Evolutionary conservation across 768 basidiomycete genomes (phyloP).

Genomic region (Boletus bicolor): DNA sequence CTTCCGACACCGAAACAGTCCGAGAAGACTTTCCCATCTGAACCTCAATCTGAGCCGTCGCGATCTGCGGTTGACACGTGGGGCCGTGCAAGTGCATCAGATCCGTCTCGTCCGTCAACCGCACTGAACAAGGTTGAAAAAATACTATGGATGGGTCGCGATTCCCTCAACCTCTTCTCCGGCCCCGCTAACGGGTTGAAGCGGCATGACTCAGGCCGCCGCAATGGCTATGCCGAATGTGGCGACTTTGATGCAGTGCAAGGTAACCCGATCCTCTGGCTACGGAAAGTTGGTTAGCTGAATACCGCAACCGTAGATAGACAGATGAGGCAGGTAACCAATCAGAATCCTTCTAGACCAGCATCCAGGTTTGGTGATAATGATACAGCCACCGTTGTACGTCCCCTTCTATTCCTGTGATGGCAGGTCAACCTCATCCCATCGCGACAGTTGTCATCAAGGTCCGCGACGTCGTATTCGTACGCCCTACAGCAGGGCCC

Average conservation of each 20-base stretch:
- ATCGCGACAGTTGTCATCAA: constrained; percentile 19
- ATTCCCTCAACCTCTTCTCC: constrained; percentile 29
- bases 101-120: constrained; percentile 18
- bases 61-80: constrained; percentile 9
- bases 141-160: constrained; percentile 31
- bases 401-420: constrained; percentile 1
- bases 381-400: constrained; percentile 25
- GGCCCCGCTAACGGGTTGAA: constrained; percentile 9
- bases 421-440: constrained; percentile 11
- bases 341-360: constrained; percentile 9
- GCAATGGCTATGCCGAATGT: constrained; percentile 13
- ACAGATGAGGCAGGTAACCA: constrained; percentile 13
- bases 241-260: constrained; percentile 21
- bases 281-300: not conserved
- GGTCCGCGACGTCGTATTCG: constrained; percentile 18
- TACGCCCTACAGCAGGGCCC: not conserved
- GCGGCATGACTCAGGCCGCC: constrained; percentile 14
- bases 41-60: not conserved
- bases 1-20: constrained; percentile 10
- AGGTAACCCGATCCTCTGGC: constrained; percentile 18
- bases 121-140: constrained; percentile 34
- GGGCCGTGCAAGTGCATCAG: constrained; percentile 1
- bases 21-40: not conserved
- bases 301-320: constrained; percentile 14
- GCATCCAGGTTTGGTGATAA: constrained; percentile 15